Percentiles rank a stretch among this genome's conserved stretches.
These are phyloP conservation scores for Leishmania martiniquensis DNA, from an alignment of 208 protist species.

Conservation along the genomic window DNA sequence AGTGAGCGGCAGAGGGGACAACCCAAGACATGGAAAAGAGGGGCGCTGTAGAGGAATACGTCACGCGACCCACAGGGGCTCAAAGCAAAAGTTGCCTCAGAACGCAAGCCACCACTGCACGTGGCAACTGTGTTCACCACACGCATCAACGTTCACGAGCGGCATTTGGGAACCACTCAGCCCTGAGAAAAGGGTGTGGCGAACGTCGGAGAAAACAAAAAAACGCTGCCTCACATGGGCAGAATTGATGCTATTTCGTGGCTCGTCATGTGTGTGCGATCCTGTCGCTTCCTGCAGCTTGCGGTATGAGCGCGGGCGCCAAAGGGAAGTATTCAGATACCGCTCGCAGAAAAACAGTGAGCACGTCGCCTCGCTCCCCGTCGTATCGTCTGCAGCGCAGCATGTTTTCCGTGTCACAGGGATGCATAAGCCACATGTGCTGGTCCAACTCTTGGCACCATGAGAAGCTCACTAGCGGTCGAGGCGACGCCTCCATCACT, in stretches of 20 bases:
- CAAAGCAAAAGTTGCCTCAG: background rate
- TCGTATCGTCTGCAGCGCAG: conserved; percentile 20
- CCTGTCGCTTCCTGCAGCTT: background rate
- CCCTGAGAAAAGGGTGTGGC: background rate
- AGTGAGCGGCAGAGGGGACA: background rate
- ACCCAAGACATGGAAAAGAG: background rate
- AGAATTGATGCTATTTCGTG: too few species aligned
- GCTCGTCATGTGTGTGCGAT: background rate
- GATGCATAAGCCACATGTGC: conserved; percentile 58
- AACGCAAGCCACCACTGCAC: background rate
- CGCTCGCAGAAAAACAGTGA: conserved; percentile 47
- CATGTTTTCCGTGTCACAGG: conserved; percentile 60
- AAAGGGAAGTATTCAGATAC: conserved; percentile 31
- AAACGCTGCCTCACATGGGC: background rate
- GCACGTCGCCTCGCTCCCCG: conserved; percentile 30
- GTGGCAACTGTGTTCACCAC: too few species aligned
- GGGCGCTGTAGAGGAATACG: background rate
- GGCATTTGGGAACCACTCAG: background rate
- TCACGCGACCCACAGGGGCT: background rate
- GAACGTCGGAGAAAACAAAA: background rate
- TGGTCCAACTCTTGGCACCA: conserved; percentile 55
- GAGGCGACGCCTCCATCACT: background rate
- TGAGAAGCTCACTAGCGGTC: conserved; percentile 33
- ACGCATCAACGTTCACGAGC: too few species aligned
- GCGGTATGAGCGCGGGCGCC: conserved; percentile 8